phyloP scores from a whole-genome alignment of 495 filamentous ascomycete genomes.

The Xylaria palmicola region DNA sequence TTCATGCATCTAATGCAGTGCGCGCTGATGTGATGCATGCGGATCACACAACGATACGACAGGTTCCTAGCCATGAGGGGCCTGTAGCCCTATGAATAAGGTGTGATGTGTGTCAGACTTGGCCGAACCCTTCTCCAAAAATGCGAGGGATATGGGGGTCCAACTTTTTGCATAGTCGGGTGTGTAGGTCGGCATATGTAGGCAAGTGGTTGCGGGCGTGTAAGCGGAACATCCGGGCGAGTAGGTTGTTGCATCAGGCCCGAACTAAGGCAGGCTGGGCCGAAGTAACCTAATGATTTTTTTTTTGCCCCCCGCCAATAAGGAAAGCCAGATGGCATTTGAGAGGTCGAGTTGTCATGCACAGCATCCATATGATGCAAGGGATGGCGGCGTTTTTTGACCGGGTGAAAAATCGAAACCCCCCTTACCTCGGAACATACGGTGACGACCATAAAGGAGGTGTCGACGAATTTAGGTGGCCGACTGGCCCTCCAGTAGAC shows the following conservation, averaged over 20 bases:
- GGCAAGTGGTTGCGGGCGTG: background rate
- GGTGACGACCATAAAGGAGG: background rate
- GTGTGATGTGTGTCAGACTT: slow-evolving; percentile 8
- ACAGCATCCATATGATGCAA: background rate
- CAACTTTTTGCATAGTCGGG: background rate
- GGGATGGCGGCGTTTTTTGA: background rate
- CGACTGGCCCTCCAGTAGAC: background rate
- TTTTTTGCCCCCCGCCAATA: background rate
- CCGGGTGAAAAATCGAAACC: too few relatives aligned
- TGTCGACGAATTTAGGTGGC: background rate
- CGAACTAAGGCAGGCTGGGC: background rate
- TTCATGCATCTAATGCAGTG: slow-evolving; percentile 5
- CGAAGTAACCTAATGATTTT: background rate
- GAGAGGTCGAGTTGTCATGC: too few relatives aligned
- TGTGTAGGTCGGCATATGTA: background rate
- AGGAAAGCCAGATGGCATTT: too few relatives aligned
- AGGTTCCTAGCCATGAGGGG: background rate
- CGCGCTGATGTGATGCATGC: background rate
- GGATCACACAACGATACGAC: background rate
- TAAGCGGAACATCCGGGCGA: background rate
- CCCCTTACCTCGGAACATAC: too few relatives aligned
- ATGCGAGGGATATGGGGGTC: background rate
- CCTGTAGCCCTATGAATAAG: background rate
- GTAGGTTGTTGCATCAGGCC: background rate
- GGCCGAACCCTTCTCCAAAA: background rate